These are phyloP conservation scores for Populus simonii DNA, from an alignment of 345 rosid species.

Conservation along the genomic window DNA sequence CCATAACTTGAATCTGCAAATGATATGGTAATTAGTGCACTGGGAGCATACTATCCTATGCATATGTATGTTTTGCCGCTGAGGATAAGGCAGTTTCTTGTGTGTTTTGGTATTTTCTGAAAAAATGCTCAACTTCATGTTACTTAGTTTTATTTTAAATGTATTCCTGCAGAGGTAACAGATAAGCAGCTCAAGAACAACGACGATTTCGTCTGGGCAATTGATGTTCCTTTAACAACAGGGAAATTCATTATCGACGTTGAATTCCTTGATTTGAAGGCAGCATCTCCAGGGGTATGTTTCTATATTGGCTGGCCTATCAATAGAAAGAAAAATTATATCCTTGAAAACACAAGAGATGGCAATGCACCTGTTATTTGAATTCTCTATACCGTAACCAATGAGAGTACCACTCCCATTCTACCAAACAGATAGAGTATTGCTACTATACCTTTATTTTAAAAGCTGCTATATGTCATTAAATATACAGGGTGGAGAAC, in stretches of 20 bases:
- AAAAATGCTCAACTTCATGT: neutral
- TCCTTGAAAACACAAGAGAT: neutral
- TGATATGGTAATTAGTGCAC: neutral
- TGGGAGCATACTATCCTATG: neutral
- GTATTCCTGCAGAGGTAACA: slow-evolving; percentile 50
- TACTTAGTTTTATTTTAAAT: neutral
- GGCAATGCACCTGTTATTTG: neutral
- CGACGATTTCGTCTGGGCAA: slow-evolving; percentile 78
- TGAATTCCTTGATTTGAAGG: slow-evolving; percentile 82
- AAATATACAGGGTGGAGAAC: slow-evolving; percentile 60
- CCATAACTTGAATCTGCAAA: neutral
- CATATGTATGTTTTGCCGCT: neutral
- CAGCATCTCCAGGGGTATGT: slow-evolving; percentile 62
- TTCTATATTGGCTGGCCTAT: slow-evolving; percentile 1
- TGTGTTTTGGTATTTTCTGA: neutral
- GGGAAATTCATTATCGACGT: slow-evolving; percentile 89
- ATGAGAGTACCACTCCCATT: neutral
- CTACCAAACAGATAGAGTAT: neutral
- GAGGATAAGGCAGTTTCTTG: neutral
- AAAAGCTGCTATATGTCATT: neutral
- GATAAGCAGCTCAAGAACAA: slow-evolving; percentile 72
- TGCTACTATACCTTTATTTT: slow-evolving; percentile 6
- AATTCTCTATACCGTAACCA: neutral
- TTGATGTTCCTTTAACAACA: slow-evolving; percentile 70
- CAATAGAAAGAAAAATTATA: neutral